Evolutionary conservation across 805 yeast species (phyloP), one percentile per base, ranked within the genome.

Genomic region (Saccharomycopsis sp.): DNA sequence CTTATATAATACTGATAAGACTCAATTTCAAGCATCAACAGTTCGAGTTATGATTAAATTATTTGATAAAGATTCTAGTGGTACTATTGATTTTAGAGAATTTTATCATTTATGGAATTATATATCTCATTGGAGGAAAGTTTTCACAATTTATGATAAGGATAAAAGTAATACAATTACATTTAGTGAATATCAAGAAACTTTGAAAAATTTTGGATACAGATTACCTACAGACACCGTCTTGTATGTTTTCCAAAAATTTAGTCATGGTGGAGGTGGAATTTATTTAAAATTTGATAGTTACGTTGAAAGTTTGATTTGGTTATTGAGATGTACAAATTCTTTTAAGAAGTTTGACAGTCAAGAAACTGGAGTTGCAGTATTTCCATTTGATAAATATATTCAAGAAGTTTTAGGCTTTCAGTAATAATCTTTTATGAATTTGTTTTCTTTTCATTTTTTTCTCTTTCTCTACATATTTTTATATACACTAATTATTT

Each of bases 231-330:
- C 75, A 13, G 77, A 74, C 53, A 69, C 78, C 51, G 79, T 78
- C 16, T 66, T 74, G 40, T 77, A 73, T 56, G 63, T 82, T 44
- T 81, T 79, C 55, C 75, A 69, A 52, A 71, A 71, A 45, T 81
- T 78, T 31, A 26, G 39, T 9, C 56, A 56, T 17, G 51, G 52
- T 24, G 51, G 53, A 5, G 56, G 55, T 16, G 60, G 60, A 1
- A 61, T 61, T 42, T 68, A 64, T 47, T 58, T 86, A 61, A 78
- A 83, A 48, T 86, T 86, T 60, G 95, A 86, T 59, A 72, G 77
- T 59, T 86, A 86, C 62, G 87, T 86, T 21, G 95, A 86, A 58
- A 72, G 85, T 43, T 70, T 86, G 53, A 83, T 85, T 14, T 82
- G 85, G 71, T 67, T 86, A 53, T 71, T 85, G 57, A 75, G 85